phyloP scores from a whole-genome alignment of 352 stramenopile species.

The Pythium phragmiticola region DNA sequence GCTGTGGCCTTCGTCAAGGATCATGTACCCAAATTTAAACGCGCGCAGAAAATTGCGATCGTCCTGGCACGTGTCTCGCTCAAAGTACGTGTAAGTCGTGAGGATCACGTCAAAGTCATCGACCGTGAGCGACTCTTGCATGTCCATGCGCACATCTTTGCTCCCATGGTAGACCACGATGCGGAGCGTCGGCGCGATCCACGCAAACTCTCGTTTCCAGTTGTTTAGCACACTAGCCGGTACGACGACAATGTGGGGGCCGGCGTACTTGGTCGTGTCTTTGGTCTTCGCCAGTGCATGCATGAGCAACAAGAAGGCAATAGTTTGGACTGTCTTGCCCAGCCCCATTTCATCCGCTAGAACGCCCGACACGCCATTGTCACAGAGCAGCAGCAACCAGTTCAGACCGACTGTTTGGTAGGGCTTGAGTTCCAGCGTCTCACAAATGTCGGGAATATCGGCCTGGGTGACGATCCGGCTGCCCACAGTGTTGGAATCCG shows the following conservation, averaged over 20 bases:
- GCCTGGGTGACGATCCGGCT: constrained; percentile 57
- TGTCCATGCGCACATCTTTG: constrained; percentile 56
- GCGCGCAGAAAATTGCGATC: constrained; percentile 78
- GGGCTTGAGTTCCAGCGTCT: constrained; percentile 77
- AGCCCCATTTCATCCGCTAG: constrained; percentile 91
- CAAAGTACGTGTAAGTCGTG: constrained; percentile 92
- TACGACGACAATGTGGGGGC: constrained; percentile 92
- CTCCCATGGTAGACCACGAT: constrained; percentile 84
- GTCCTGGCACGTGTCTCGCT: constrained; percentile 80
- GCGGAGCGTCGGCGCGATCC: constrained; percentile 90
- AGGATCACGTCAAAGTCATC: constrained; percentile 84
- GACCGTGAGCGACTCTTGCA: constrained; percentile 49
- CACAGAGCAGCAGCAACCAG: constrained; percentile 73
- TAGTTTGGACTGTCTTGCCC: constrained; percentile 92
- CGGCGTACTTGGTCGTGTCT: constrained; percentile 28
- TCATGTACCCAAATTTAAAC: constrained; percentile 90
- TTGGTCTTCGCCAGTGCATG: constrained; percentile 43
- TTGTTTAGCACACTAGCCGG: constrained; percentile 92
- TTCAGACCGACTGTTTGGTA: constrained; percentile 87
- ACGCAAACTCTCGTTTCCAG: constrained; percentile 91
- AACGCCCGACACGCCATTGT: constrained; percentile 80
- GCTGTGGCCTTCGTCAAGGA: constrained; percentile 92
- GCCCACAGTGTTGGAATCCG: constrained; percentile 17
- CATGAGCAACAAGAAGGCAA: constrained; percentile 71
- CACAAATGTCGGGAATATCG: constrained; percentile 68